These are phyloP conservation scores for Suillus alpinus DNA, from an alignment of 768 basidiomycete species.

Conservation along the genomic window DNA sequence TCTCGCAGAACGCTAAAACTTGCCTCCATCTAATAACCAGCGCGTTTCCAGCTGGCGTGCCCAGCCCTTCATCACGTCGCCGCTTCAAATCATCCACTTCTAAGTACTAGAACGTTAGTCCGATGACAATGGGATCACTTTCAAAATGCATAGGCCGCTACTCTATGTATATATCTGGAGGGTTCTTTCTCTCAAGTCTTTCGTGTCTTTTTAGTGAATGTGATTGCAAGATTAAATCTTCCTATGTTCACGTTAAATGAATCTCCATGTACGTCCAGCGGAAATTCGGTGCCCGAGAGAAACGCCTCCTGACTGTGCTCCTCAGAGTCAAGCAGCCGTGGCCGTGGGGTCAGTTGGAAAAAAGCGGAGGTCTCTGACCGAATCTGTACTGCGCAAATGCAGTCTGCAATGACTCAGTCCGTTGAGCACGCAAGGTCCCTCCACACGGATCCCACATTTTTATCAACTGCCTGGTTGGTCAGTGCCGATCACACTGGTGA, in stretches of 20 bases:
- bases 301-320: neutral
- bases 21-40: neutral
- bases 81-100: neutral
- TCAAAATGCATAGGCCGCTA: neutral
- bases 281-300: neutral
- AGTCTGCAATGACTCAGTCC: neutral
- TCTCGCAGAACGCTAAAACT: neutral
- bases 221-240: neutral
- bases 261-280: neutral
- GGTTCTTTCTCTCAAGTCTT: neutral
- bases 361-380: neutral
- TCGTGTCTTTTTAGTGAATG: neutral
- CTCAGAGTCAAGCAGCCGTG: neutral
- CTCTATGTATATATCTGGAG: neutral
- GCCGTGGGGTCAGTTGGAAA: neutral
- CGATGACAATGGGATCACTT: neutral
- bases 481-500: neutral
- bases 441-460: neutral
- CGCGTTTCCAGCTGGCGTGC: neutral
- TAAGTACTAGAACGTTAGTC: neutral
- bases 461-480: neutral
- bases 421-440: neutral
- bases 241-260: neutral
- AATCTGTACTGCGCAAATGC: neutral
- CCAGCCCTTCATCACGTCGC: neutral